Conservation (phyloP, 2,329 filamentous ascomycete genomes). For the Fusarium sulawesiense region DNA sequence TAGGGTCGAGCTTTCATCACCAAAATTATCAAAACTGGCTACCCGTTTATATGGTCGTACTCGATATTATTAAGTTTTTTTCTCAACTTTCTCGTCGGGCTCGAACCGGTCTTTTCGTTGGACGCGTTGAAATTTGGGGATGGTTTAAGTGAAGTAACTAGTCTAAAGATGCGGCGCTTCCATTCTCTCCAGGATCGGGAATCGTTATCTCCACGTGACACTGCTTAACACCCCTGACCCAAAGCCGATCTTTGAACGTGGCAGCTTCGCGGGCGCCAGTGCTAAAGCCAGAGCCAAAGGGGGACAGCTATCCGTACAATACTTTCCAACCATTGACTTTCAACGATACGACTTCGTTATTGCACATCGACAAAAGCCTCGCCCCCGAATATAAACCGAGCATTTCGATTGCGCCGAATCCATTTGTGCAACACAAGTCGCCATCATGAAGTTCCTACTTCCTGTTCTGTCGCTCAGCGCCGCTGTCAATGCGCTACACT, state of each 20-base stretch:
- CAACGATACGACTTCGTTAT: slow-evolving; percentile 11
- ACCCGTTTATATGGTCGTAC: not conserved
- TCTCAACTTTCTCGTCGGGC: slow-evolving; percentile 10
- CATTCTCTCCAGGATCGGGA: not conserved
- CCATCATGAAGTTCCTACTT: slow-evolving; percentile 69
- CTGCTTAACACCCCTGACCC: slow-evolving; percentile 44
- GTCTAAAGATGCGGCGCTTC: slow-evolving; percentile 10
- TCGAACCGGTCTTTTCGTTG: slow-evolving; percentile 13
- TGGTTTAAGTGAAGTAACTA: slow-evolving; percentile 11
- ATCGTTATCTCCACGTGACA: slow-evolving; percentile 52
- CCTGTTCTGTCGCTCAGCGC: slow-evolving; percentile 73
- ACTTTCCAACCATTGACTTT: slow-evolving; percentile 20
- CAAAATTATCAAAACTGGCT: slow-evolving; percentile 28
- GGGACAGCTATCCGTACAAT: slow-evolving; percentile 14
- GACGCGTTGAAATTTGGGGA: slow-evolving; percentile 37
- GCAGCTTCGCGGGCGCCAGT: slow-evolving; percentile 56
- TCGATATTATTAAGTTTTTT: not conserved
- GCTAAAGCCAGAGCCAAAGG: slow-evolving; percentile 33
- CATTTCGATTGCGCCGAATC: slow-evolving; percentile 30
- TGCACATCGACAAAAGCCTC: slow-evolving; percentile 20
- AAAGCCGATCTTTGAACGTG: slow-evolving; percentile 61
- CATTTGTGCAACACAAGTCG: slow-evolving; percentile 7
- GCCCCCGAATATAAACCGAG: slow-evolving; percentile 8
- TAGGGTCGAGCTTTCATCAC: slow-evolving; percentile 40
- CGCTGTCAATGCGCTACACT: slow-evolving; percentile 85